phyloP scores from a whole-genome alignment of 2,329 filamentous ascomycete species.

The Aspergillus hortae region DNA sequence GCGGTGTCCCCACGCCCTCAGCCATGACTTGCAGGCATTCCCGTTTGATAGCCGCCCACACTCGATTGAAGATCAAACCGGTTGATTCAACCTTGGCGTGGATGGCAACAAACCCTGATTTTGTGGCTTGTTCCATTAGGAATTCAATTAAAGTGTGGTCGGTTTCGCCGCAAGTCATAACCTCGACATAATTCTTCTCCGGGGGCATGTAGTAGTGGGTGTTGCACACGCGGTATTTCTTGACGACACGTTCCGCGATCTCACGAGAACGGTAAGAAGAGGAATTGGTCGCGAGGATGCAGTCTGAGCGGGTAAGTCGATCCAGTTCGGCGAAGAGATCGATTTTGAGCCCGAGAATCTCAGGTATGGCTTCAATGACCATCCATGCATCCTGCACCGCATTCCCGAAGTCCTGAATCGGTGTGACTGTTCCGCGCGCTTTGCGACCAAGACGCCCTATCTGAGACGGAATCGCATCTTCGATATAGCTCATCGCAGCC shows the following conservation, averaged over 20 bases:
- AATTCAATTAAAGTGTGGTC: neutral
- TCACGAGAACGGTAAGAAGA: neutral
- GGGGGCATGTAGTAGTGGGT: neutral
- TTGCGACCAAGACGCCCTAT: neutral
- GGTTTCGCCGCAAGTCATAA: neutral
- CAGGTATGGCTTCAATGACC: slow-evolving; percentile 2
- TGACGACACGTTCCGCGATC: neutral
- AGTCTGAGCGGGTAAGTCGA: neutral
- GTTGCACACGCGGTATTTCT: neutral
- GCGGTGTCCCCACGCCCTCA: neutral
- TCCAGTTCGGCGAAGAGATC: neutral
- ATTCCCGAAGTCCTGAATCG: neutral
- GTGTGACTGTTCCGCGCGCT: neutral
- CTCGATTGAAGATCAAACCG: neutral
- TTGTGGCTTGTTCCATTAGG: neutral
- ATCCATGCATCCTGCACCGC: neutral
- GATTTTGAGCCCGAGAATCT: neutral
- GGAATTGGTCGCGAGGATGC: neutral
- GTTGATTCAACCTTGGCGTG: neutral
- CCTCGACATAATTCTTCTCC: neutral
- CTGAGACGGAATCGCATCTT: neutral
- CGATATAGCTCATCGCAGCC: neutral
- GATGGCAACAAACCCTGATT: neutral
- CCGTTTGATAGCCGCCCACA: neutral
- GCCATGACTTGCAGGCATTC: neutral